Base-by-base conservation (phyloP, 805 yeast genomes). In the Kodamaea hsintzibuensis region DNA sequence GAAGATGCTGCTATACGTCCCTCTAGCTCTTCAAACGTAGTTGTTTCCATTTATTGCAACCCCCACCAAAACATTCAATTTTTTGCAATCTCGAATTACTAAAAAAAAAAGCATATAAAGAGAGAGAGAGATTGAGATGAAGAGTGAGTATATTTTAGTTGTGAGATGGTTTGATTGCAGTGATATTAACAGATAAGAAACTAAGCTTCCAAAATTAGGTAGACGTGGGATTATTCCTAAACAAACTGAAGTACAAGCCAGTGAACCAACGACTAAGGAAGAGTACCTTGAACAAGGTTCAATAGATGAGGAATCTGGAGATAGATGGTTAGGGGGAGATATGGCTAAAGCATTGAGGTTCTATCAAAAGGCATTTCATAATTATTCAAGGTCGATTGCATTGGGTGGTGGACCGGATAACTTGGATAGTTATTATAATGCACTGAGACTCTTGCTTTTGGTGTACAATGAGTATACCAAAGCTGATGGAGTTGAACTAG, bases 241-340 rank as follows among this genome's bases (percentile, higher is more conserved):
- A 33, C 33, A 39, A n/a, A 22, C 35, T 3, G 47, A 39, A 12
- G 33, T 42, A 10, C 25, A 40, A 25, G 40, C 54, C 9, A 44
- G 45, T 42, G 54, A 60, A 9, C 79, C 79, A 4, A 65, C 69
- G 4, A 76, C 83, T 0, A 74, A 80, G 0, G 82, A 80, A 33
- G 89, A 84, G 3, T 78, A 62, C 50, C 72, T 85, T n/a, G 83
- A 81, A 33, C 70, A 70, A 49, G 93, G 84, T 0, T 74, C 84
- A 0, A 72, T 72, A 9, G 84, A 82, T 52, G 93, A 87, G 62
- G 92, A 87, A 55, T 78, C 82, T n/a, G 93, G 90, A 0, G 92
- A 87, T 62, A 66, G 92, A 47, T 88, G 91, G 91, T 64, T 82
- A 5, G 73, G 82, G 1, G 82, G 89, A 0, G 92, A 87, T 60